Percentiles rank a stretch among this genome's conserved stretches.
These are phyloP conservation scores for Lophium mytilinum DNA, from an alignment of 495 filamentous ascomycete species.

Conservation along the genomic window DNA sequence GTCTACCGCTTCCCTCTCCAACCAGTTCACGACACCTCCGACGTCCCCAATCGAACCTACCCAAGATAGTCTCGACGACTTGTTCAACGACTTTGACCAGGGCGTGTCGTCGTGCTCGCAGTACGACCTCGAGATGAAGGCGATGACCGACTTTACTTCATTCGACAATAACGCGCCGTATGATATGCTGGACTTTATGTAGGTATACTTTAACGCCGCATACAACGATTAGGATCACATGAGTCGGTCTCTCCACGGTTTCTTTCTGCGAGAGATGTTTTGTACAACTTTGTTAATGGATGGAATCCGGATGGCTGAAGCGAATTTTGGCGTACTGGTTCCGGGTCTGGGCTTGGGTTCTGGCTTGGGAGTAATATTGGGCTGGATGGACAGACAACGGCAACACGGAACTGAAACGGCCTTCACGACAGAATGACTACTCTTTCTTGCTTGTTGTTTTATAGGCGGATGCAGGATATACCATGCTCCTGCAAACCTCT, in stretches of 20 bases:
- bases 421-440: conserved; percentile 8
- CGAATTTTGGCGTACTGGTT: no score
- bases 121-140: conserved; percentile 25
- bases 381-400: background rate
- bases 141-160: conserved; percentile 19
- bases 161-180: conserved; percentile 11
- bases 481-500: conserved; percentile 2
- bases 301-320: no score
- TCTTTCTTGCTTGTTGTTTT: conserved; percentile 5
- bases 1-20: conserved; percentile 19
- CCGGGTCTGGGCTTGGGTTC: no score
- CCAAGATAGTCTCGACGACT: conserved; percentile 13
- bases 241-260: no score
- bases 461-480: background rate
- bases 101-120: conserved; percentile 11
- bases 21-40: conserved; percentile 22
- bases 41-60: conserved; percentile 17
- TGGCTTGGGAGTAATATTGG: background rate
- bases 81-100: conserved; percentile 12
- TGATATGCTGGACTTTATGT: conserved; percentile 20
- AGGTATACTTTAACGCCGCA: background rate
- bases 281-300: no score
- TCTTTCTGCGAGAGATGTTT: no score
- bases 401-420: background rate
- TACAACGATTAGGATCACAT: no score